Evolutionary conservation across 2,329 filamentous ascomycete genomes (phyloP), one percentile per base, ranked within the genome.

Genomic region (Pseudogymnoascus sp.): DNA sequence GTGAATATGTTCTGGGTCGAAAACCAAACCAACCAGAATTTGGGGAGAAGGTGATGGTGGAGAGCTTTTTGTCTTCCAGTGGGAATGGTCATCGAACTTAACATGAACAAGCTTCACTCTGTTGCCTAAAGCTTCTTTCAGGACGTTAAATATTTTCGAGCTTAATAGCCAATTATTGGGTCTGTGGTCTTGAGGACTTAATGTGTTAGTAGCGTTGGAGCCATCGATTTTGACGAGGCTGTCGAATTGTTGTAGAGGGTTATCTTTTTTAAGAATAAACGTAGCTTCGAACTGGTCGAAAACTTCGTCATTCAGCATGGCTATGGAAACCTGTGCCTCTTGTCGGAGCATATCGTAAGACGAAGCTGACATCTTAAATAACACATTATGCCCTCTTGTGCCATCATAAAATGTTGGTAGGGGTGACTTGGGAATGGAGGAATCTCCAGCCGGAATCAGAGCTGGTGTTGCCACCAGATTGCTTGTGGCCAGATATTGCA

Each of bases 341-440:
- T 87, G 82, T 55, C 86, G 86, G 45, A 99, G 79, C 62, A 87
- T 74, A 25, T 77, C 77, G 67, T 92, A 95, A 7, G 92, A 94
- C 87, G 89, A 96, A 12, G 84, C 76, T 0, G 86, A 88, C 89
- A 97, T 96, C 74, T 96, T 97, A 77, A 87, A 97, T 5, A 96
- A 77, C 18, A 97, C 70, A 68, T 99, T 99, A 61, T 95, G 78
- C 31, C 86, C 83, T 65, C 89, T 82, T 25, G 79, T 78, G 0
- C 85, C 84, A 72, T 97, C 93, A 70, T 89, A 96, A 58, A 97
- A 78, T 31, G 92, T 80, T 0, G 94, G 92, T 0, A 79, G 76
- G 61, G 73, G 73, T 79, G 76, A 65, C 75, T 66, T 75, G 64
- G 74, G 64, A 76, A 70, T 27, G 70, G 66, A 63, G 78, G 80